Base-by-base conservation (phyloP, 305 asterid species). In the Stenogyne calaminthoides region DNA sequence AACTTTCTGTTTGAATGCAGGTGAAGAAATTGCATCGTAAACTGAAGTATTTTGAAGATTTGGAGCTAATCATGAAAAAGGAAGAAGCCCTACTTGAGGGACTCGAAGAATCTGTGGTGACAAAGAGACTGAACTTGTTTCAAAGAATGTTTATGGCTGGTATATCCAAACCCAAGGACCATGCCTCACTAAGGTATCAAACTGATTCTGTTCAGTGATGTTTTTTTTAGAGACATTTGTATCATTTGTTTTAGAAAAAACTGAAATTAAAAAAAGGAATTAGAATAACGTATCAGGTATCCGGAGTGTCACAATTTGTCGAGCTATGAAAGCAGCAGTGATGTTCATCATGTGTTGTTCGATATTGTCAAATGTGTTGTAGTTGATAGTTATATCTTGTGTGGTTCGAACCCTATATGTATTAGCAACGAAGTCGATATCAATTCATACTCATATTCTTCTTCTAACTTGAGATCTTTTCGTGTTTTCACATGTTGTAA, bases 41-140 rank as follows among this genome's bases (percentile, higher is more conserved):
- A 86, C 76, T 84, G 82, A 84, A 84, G 78, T 77, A 76, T 73
- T 77, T 88, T 51, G 95, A 88, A 42, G 93, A 86, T 37, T 81
- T 89, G 76, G 87, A 85, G 86, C 60, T 12, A 74, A 88, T 87
- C 9, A 87, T 91, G 97, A 89, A 82, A 80, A 81, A 83, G n/a
- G 93, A 93, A 70, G 75, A 78, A 12, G 64, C 71, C 20, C 88
- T 77, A 55, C 76, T 93, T 6, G 86, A 86, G 83, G 86, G 81
- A 72, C 77, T 85, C n/a, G 96, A 91, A 78, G 96, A 86, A 76
- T 73, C 81, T 58, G 79, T 89, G 56, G 51, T 88, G 6, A 70
- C 71, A 2, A 96, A 93, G 76, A 79, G 95, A 69, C 69, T 89
- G 65, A 47, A 80, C 19, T 75, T 81, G 25, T 66, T 89, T 77